These are phyloP conservation scores for Neocucurbitaria cava DNA, from an alignment of 2,329 filamentous ascomycete genomes.

Conservation along the genomic window DNA sequence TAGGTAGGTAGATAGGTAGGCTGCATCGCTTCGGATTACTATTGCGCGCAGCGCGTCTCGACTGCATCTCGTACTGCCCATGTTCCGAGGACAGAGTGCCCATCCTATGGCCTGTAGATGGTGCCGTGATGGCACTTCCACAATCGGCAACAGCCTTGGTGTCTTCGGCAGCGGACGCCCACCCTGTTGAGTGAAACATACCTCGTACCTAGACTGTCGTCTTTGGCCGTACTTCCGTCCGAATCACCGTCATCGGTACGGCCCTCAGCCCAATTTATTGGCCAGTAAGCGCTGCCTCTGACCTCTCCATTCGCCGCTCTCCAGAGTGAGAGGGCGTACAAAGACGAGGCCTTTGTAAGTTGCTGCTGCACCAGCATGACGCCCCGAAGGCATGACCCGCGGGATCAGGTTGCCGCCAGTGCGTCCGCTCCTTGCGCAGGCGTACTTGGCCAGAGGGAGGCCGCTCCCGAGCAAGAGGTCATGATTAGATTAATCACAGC, in stretches of 20 bases:
- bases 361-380: constrained; percentile 10
- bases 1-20: too few relatives aligned
- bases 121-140: background rate
- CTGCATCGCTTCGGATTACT: background rate
- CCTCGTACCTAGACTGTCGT: constrained; percentile 13
- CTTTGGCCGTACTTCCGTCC: constrained; percentile 6
- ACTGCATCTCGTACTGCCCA: background rate
- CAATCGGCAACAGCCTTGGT: background rate
- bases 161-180: constrained; percentile 2
- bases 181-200: constrained; percentile 22
- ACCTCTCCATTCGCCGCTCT: background rate
- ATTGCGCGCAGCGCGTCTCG: background rate
- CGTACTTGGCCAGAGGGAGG: background rate
- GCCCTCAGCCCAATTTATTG: constrained; percentile 6
- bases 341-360: constrained; percentile 11
- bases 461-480: constrained; percentile 6
- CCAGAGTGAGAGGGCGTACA: constrained; percentile 6
- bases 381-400: constrained; percentile 5
- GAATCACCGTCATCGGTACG: constrained; percentile 7
- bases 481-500: constrained; percentile 24
- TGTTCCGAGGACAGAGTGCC: background rate
- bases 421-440: constrained; percentile 13
- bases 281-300: constrained; percentile 1
- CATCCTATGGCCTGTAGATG: background rate
- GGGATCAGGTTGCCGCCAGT: constrained; percentile 10